These are phyloP conservation scores for Euphorbia celastroides DNA, from an alignment of 441 rosid genomes.

Conservation along the genomic window DNA sequence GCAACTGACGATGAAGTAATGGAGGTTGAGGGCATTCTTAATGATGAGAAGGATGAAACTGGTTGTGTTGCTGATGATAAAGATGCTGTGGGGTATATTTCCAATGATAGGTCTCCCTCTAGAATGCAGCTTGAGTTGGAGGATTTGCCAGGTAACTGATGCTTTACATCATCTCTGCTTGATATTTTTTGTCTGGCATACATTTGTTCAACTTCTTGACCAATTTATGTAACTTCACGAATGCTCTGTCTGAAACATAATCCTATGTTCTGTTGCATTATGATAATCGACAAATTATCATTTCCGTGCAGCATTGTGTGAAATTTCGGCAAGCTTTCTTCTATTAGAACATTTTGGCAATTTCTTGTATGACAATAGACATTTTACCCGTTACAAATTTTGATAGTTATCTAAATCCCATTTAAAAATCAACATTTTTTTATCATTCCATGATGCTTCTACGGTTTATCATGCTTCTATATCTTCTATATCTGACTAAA, in stretches of 20 bases:
- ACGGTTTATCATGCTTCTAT: neutral
- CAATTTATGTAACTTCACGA: neutral
- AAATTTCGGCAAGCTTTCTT: neutral
- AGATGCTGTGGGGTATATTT: slow-evolving; percentile 36
- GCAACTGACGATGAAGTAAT: slow-evolving; percentile 91
- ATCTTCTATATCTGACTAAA: slow-evolving; percentile 19
- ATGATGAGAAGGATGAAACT: slow-evolving; percentile 45
- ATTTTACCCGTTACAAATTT: neutral
- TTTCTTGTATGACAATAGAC: too few species aligned
- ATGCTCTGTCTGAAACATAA: neutral
- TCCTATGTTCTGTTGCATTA: neutral
- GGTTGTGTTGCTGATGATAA: slow-evolving; percentile 40
- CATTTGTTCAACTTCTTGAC: neutral
- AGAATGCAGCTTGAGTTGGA: slow-evolving; percentile 52
- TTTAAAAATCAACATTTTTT: neutral
- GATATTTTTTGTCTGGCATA: neutral
- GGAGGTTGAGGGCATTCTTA: slow-evolving; percentile 73
- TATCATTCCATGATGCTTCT: neutral
- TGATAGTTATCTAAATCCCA: neutral
- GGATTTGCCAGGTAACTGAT: slow-evolving; percentile 49
- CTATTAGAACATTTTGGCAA: neutral
- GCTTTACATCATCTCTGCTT: neutral
- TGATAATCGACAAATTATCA: neutral
- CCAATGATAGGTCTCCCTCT: slow-evolving; percentile 44
- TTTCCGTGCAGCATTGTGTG: neutral